Conservation (phyloP, 257 asterid genomes). For the Petrea volubilis region DNA sequence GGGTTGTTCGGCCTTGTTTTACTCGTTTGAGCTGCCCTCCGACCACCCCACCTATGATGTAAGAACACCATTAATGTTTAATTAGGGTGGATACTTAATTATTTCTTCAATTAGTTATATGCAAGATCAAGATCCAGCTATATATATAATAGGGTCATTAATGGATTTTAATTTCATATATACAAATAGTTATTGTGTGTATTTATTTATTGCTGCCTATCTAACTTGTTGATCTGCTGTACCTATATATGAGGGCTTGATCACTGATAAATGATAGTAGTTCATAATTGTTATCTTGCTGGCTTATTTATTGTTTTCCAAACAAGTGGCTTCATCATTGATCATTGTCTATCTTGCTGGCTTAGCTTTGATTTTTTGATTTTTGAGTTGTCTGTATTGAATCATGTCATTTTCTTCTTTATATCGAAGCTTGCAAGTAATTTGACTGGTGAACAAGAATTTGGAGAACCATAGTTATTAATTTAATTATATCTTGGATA, state of each 20-base stretch:
- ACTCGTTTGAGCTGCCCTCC: slow-evolving; percentile 79
- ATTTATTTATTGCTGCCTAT: not conserved
- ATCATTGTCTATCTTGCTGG: too few species aligned
- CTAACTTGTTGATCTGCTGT: not conserved
- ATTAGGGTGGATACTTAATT: not conserved
- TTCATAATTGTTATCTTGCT: not conserved
- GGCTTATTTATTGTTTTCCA: not conserved
- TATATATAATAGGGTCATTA: too few species aligned
- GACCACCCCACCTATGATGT: slow-evolving; percentile 83
- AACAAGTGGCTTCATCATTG: too few species aligned
- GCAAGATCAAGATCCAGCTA: slow-evolving; percentile 12
- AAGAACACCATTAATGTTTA: slow-evolving; percentile 37
- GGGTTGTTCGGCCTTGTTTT: slow-evolving; percentile 83
- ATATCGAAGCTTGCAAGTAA: not conserved
- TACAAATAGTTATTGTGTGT: too few species aligned
- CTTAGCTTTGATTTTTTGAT: too few species aligned
- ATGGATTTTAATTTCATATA: too few species aligned
- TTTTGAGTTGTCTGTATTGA: not conserved
- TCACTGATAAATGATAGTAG: not conserved
- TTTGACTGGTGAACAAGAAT: not conserved
- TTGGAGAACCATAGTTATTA: not conserved
- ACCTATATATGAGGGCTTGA: not conserved
- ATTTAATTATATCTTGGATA: too few species aligned
- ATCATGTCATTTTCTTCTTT: not conserved
- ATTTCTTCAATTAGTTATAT: too few species aligned